Evolutionary conservation across 208 protist genomes (phyloP).

Genomic region (Plasmodiophora brassicae): DNA sequence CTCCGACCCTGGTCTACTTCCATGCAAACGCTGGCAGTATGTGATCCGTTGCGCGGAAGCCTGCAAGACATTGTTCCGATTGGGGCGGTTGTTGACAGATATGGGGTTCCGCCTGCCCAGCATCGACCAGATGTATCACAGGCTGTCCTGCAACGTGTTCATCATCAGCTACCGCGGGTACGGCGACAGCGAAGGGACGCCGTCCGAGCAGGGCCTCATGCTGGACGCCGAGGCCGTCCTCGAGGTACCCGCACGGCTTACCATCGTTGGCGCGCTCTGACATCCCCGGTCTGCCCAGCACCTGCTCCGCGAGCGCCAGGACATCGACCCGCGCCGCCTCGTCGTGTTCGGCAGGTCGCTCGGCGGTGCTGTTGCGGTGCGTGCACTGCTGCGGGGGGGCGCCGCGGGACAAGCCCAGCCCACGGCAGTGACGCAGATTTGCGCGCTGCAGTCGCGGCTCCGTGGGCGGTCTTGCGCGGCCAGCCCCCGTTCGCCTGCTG

Average conservation of each 20-base stretch:
- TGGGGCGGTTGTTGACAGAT: background rate
- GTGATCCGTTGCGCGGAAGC: background rate
- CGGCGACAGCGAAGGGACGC: conserved; percentile 46
- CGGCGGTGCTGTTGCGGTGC: conserved; percentile 45
- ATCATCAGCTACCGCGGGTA: conserved; percentile 49
- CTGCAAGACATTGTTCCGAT: background rate
- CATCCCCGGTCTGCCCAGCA: conserved; percentile 9
- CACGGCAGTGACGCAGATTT: too few relatives aligned
- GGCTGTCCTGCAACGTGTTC: conserved; percentile 36
- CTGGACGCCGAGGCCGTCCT: conserved; percentile 44
- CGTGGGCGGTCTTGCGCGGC: too few relatives aligned
- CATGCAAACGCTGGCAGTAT: conserved; percentile 50
- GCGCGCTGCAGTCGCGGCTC: too few relatives aligned
- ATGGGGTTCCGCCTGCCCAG: conserved; percentile 44
- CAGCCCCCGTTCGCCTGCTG: too few relatives aligned
- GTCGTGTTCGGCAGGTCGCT: conserved; percentile 48
- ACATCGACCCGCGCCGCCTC: conserved; percentile 41
- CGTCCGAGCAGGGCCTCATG: conserved; percentile 35
- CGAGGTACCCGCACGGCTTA: background rate
- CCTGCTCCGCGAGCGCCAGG: background rate
- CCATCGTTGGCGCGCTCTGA: conserved; percentile 18
- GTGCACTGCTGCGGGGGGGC: too few relatives aligned
- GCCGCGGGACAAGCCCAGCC: too few relatives aligned
- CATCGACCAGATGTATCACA: background rate
- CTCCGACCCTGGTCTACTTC: conserved; percentile 47